These are phyloP conservation scores for Exophiala sideris DNA, from an alignment of 2,329 filamentous ascomycete genomes.

Conservation along the genomic window DNA sequence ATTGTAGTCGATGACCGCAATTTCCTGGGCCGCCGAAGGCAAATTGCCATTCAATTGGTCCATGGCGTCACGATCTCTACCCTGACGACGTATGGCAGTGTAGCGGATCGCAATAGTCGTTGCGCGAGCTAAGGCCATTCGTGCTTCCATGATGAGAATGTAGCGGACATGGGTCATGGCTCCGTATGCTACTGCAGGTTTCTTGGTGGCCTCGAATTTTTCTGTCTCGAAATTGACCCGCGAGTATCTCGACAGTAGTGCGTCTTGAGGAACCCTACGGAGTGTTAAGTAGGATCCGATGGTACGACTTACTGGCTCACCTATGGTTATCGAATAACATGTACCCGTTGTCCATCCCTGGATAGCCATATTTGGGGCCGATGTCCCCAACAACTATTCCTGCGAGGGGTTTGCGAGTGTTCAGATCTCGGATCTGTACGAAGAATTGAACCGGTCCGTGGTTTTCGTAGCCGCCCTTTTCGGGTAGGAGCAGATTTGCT, in stretches of 20 bases:
- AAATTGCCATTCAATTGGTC: too few species aligned
- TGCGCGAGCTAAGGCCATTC: slow-evolving; percentile 50
- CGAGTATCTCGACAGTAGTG: slow-evolving; percentile 49
- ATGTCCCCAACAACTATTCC: slow-evolving; percentile 54
- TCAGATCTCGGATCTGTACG: slow-evolving; percentile 49
- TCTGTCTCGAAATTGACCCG: slow-evolving; percentile 46
- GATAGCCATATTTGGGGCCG: slow-evolving; percentile 54
- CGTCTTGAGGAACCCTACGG: slow-evolving; percentile 48
- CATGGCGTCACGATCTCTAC: slow-evolving; percentile 46
- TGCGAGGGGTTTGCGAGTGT: slow-evolving; percentile 45
- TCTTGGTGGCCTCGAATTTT: slow-evolving; percentile 42
- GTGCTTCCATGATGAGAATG: slow-evolving; percentile 42
- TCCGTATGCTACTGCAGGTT: slow-evolving; percentile 50
- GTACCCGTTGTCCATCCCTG: slow-evolving; percentile 52
- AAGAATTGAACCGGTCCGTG: slow-evolving; percentile 53
- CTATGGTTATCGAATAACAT: slow-evolving; percentile 50
- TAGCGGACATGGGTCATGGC: slow-evolving; percentile 47
- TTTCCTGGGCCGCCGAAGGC: slow-evolving; percentile 35
- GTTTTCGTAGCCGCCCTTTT: slow-evolving; percentile 34
- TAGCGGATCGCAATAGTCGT: slow-evolving; percentile 53
- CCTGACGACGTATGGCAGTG: slow-evolving; percentile 47
- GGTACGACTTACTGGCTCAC: too few species aligned
- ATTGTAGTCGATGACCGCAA: slow-evolving; percentile 50
- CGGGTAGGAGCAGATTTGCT: slow-evolving; percentile 49
- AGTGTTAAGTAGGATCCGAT: too few species aligned